A percentile compares a stretch with the other conserved stretches of the same genome.
Evolutionary conservation across 257 asterid genomes (phyloP).

Genomic region (Penstemon barbatus): DNA sequence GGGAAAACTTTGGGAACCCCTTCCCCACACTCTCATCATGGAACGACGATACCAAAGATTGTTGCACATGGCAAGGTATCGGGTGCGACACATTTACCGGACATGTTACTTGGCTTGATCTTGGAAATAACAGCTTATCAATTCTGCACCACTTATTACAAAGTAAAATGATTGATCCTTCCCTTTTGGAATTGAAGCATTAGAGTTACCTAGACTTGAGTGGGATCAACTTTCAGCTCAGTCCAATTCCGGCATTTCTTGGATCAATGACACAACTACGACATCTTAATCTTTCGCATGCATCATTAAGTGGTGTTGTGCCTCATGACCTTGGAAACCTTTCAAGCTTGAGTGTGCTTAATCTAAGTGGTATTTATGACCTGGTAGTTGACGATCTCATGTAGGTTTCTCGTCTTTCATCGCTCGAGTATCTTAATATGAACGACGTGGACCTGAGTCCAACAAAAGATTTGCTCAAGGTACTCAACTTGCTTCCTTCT

Average conservation of each 20-base stretch:
- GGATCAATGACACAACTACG: slow-evolving; percentile 9
- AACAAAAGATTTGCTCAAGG: background rate
- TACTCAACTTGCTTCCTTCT: background rate
- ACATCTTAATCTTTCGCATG: background rate
- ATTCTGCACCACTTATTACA: background rate
- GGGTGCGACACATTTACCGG: background rate
- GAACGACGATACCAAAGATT: background rate
- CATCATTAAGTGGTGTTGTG: background rate
- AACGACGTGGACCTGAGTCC: background rate
- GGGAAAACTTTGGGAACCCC: background rate
- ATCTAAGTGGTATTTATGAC: background rate
- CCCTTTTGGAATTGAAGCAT: background rate
- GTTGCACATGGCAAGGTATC: slow-evolving; percentile 13
- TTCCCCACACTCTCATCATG: background rate
- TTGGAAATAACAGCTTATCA: background rate
- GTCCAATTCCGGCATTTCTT: slow-evolving; percentile 7
- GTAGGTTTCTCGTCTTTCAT: background rate
- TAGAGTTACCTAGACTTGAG: slow-evolving; percentile 2
- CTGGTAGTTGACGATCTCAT: background rate
- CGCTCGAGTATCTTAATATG: background rate
- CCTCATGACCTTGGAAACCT: background rate
- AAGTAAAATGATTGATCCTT: background rate
- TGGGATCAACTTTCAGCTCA: background rate
- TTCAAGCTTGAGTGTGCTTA: background rate
- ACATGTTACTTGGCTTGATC: slow-evolving; percentile 5